Base-by-base conservation (phyloP, 2,329 filamentous ascomycete species). In the Rutstroemia sp. region DNA sequence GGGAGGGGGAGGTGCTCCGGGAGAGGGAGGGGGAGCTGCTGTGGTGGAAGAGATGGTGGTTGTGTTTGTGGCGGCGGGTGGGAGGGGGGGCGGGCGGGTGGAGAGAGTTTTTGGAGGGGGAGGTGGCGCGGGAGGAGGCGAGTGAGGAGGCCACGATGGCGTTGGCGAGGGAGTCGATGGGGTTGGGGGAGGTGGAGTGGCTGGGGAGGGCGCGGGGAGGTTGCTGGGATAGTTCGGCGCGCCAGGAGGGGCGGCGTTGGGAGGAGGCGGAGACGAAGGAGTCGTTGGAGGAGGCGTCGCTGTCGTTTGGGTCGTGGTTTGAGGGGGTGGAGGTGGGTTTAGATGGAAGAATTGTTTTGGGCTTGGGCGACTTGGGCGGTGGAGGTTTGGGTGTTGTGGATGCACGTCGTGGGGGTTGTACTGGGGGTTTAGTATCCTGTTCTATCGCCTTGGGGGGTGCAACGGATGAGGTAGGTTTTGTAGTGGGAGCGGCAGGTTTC, bases 141-240 rank as follows among this genome's bases (percentile, higher is more conserved):
- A 92, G 75, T 23, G 84, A 87, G 2, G 87, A 84, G 2, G 87
- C 88, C 64, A 92, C 79, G 57, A 92, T 89, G 60, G 88, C 88
- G 64, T 82, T 82, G 12, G 87, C 84, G 7, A 92, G 78, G 0
- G 83, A 83, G 57, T 85, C 79, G 9, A 84, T 75, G 51, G 56
- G 57, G 23, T 61, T 63, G 34, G 58, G 57, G 25, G 57, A 25
- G 17, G 64, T 63, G 9, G 48, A 42, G 56, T 62, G 25, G 56
- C 14, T 30, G 59, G 62, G 55, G 21, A n/a, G 39, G 39, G 39
- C 2, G n/a, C 5, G 39, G 14, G 16, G 16, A 1, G 62, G 61
- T 58, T 63, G 58, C 14, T 56, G 46, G 64, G 38, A 65, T 60
- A 62, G 62, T 47, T 47, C 64, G 60, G 57, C 68, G 52, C 62